Percentiles rank a stretch among this genome's conserved stretches.
phyloP scores from a whole-genome alignment of 164 flowering plant genomes.

The Amborella trichopoda region DNA sequence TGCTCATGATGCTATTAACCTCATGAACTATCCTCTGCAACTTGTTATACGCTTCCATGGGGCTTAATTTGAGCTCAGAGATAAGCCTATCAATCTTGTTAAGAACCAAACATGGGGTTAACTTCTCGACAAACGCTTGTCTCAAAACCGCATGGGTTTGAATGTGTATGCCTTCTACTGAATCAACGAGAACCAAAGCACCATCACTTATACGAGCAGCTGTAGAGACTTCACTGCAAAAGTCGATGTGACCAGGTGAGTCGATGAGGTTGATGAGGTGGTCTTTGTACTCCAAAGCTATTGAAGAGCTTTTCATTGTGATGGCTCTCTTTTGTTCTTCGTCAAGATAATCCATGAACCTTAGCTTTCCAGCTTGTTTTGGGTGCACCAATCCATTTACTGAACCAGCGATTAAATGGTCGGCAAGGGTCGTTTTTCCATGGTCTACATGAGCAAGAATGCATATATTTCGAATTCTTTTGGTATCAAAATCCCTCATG shows the following conservation, averaged over 20 bases:
- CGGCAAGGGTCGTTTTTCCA: slow-evolving; percentile 89
- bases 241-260: slow-evolving; percentile 95
- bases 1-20: slow-evolving; percentile 78
- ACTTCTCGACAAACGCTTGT: slow-evolving; percentile 81
- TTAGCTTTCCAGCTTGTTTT: slow-evolving; percentile 67
- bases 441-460: slow-evolving; percentile 95
- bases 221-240: slow-evolving; percentile 87
- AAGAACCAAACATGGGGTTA: slow-evolving; percentile 71
- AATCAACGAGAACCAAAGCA: slow-evolving; percentile 67
- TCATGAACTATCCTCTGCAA: slow-evolving; percentile 69
- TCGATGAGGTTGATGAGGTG: slow-evolving; percentile 65
- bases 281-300: slow-evolving; percentile 36
- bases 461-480: slow-evolving; percentile 62
- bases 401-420: slow-evolving; percentile 60
- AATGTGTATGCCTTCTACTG: slow-evolving; percentile 89
- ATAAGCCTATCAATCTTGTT: slow-evolving; percentile 87
- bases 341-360: slow-evolving; percentile 79
- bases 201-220: slow-evolving; percentile 91
- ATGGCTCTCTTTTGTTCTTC: slow-evolving; percentile 96
- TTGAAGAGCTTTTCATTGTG: slow-evolving; percentile 91
- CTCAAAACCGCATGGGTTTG: slow-evolving; percentile 91
- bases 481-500: slow-evolving; percentile 27
- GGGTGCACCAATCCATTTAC: slow-evolving; percentile 70
- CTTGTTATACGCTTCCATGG: slow-evolving; percentile 60
- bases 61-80: slow-evolving; percentile 56